Percentiles rank a stretch among this genome's conserved stretches.
phyloP scores from a whole-genome alignment of 106 monocot genomes.

The Dioscorea alata region DNA sequence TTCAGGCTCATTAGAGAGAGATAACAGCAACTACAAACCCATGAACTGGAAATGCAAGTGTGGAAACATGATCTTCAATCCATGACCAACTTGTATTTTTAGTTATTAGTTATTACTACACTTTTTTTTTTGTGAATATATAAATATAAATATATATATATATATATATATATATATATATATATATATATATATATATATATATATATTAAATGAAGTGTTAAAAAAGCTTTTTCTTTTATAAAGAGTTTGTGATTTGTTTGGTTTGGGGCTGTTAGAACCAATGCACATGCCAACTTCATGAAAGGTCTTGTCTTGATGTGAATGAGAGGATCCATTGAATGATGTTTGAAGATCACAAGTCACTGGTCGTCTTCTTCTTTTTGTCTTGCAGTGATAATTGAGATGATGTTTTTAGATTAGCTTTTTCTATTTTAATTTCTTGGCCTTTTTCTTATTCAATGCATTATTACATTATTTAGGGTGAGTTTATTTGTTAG shows the following conservation, averaged over 20 bases:
- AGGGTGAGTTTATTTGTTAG: no score
- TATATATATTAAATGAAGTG: background rate
- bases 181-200: background rate
- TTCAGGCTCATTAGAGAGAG: conserved; percentile 14
- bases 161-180: background rate
- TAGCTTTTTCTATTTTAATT: no score
- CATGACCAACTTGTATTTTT: conserved; percentile 11
- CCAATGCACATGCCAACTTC: background rate
- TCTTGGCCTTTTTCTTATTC: no score
- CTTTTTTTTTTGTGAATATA: background rate
- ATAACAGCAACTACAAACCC: conserved; percentile 68
- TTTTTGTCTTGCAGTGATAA: no score
- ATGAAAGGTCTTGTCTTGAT: conserved; percentile 3
- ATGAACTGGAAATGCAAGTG: conserved; percentile 83
- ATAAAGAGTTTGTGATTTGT: background rate
- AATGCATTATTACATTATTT: no score
- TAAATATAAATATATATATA: background rate
- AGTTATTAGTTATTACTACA: background rate
- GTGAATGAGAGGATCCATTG: no score
- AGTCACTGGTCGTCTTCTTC: no score
- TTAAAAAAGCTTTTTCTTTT: background rate
- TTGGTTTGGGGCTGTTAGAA: background rate
- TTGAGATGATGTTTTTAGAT: no score
- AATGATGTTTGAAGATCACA: no score
- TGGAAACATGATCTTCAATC: conserved; percentile 44